Base-by-base conservation (phyloP, 2,329 filamentous ascomycete genomes). In the Juglanconis sp. region DNA sequence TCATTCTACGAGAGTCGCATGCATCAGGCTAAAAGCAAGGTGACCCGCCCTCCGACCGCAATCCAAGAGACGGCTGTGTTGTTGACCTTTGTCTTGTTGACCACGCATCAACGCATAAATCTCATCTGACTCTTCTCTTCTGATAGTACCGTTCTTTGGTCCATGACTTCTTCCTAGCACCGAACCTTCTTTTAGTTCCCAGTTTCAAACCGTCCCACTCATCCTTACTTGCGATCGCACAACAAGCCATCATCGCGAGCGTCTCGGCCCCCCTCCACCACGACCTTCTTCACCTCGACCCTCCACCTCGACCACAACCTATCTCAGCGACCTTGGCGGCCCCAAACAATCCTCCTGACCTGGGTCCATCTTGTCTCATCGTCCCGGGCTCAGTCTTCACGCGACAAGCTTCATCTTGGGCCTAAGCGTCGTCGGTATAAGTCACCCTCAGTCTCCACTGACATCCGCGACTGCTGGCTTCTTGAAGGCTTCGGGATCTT, bases 161-260 rank as follows among this genome's bases (percentile, higher is more conserved):
- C 15, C 44, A 17, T 17, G 57, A 55, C 51, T 55, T 40, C 36
- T n/a, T 49, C 51, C 58, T 44, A 56, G 40, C 53, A 49, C 11
- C 24, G 49, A 40, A 34, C 53, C 49, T 49, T 60, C 56, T 60
- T 60, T 53, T 60, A 60, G 49, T 31, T 49, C 34, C 53, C 35
- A 47, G 53, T 53, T 57, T 57, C 58, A 60, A 36, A 60, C 49
- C 47, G 47, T 49, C 38, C 49, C 51, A 44, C 53, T 24, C 53
- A 48, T 56, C 53, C 48, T 34, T 35, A 38, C 31, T 31, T 32
- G 57, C 50, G 36, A 50, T 34, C 56, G 13, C 30, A 34, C 32
- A 34, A 44, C 57, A 54, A 30, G 36, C 52, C 53, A 24, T 38
- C 32, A 32, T 47, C 53, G 49, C 52, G 36, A 50, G 53, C 58